Conservation (phyloP, 163 green algal species). For the Scenedesmus sp. region DNA sequence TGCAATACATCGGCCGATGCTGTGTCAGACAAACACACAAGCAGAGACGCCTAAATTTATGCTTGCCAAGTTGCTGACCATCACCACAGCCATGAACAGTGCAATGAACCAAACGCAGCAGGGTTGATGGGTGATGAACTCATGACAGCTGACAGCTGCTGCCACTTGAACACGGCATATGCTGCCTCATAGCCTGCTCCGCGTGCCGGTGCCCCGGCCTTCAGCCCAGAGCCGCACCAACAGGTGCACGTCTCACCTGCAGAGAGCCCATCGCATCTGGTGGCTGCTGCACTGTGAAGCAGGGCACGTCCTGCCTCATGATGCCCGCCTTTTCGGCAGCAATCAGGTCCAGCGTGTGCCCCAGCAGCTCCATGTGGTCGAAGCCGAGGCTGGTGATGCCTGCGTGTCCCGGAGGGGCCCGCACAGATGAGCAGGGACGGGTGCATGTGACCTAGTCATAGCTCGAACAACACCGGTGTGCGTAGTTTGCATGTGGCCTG, state of each 20-base stretch:
- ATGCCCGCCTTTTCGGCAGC: slow-evolving; percentile 98
- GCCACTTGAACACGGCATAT: not conserved
- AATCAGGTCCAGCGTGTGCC: slow-evolving; percentile 91
- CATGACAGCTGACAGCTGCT: slow-evolving; percentile 56
- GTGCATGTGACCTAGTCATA: too few relatives aligned
- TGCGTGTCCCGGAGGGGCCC: not conserved
- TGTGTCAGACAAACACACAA: too few relatives aligned
- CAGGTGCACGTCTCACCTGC: slow-evolving; percentile 53
- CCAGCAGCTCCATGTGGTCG: slow-evolving; percentile 98
- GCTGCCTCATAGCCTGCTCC: not conserved
- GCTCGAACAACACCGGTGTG: too few relatives aligned
- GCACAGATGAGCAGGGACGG: too few relatives aligned
- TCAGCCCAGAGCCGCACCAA: not conserved
- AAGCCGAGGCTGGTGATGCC: slow-evolving; percentile 94
- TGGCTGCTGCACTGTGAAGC: slow-evolving; percentile 88
- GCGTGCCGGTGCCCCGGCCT: not conserved
- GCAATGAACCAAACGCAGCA: too few relatives aligned
- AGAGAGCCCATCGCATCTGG: slow-evolving; percentile 87
- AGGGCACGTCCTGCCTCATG: slow-evolving; percentile 86
- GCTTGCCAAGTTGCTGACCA: too few relatives aligned
- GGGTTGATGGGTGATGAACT: too few relatives aligned
- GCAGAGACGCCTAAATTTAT: too few relatives aligned
- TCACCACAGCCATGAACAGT: too few relatives aligned
- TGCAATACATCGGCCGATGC: too few relatives aligned
- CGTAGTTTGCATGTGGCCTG: not conserved